Evolutionary conservation across 164 flowering plant species (phyloP).

Genomic region (Stephania yunnanensis): DNA sequence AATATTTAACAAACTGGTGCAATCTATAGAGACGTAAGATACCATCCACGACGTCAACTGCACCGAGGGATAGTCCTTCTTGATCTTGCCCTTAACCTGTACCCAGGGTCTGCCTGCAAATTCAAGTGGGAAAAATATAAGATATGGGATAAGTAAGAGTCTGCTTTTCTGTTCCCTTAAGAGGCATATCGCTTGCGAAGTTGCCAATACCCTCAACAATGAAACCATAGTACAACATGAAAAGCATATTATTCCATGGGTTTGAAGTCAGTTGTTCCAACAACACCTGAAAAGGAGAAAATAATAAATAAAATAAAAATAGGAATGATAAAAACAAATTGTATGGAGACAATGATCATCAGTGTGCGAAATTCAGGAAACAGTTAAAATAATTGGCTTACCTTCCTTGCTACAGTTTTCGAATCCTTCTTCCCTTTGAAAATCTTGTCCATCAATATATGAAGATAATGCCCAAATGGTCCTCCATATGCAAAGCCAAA

Average conservation of each 20-base stretch:
- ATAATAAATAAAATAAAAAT: background rate
- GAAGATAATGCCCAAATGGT: constrained; percentile 84
- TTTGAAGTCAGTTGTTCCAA: constrained; percentile 81
- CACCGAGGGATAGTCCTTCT: constrained; percentile 29
- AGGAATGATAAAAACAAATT: background rate
- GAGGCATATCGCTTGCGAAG: background rate
- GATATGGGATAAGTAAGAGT: background rate
- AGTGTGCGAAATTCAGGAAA: no score
- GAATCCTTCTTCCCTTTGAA: constrained; percentile 88
- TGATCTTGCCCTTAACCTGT: constrained; percentile 57
- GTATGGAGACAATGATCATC: background rate
- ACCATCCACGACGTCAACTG: constrained; percentile 88
- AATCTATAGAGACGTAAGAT: constrained; percentile 12
- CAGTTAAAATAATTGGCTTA: constrained; percentile 19
- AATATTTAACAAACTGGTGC: background rate
- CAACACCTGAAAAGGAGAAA: constrained; percentile 52
- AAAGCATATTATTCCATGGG: constrained; percentile 81
- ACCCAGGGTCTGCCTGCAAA: constrained; percentile 74
- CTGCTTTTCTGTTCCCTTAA: background rate
- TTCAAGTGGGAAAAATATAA: background rate
- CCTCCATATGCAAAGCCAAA: constrained; percentile 84
- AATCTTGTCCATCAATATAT: constrained; percentile 60
- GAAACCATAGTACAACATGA: constrained; percentile 76
- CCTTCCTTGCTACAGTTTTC: constrained; percentile 87
- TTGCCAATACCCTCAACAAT: constrained; percentile 65